phyloP scores from a whole-genome alignment of 2,329 filamentous ascomycete species.

The Lasiodiplodia sp. region DNA sequence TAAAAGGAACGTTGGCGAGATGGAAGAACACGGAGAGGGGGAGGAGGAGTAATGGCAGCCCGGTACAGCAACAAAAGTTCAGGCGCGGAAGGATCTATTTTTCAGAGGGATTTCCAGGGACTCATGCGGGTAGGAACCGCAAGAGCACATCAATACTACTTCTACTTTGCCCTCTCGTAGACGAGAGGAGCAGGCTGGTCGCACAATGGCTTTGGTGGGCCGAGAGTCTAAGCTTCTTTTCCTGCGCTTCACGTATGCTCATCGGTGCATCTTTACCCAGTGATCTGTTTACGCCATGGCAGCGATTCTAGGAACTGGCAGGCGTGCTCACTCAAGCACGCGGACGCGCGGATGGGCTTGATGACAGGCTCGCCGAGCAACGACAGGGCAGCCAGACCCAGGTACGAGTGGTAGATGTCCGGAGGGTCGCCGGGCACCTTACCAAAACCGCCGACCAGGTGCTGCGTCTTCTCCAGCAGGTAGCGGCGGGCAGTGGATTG shows the following conservation, averaged over 20 bases:
- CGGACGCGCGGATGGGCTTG: constrained; percentile 73
- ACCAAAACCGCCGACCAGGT: constrained; percentile 68
- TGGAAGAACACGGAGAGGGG: constrained; percentile 25
- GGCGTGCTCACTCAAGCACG: constrained; percentile 75
- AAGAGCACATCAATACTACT: constrained; percentile 19
- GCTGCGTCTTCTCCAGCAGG: constrained; percentile 84
- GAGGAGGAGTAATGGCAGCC: background rate
- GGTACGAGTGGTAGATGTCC: constrained; percentile 87
- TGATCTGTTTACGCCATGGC: constrained; percentile 45
- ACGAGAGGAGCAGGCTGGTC: background rate
- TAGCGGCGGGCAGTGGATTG: constrained; percentile 72
- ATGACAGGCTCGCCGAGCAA: constrained; percentile 75
- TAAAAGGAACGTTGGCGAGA: constrained; percentile 49
- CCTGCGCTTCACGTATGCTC: constrained; percentile 1
- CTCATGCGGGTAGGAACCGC: background rate
- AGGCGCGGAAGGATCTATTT: constrained; percentile 7
- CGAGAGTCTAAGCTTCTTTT: background rate
- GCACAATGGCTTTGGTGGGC: constrained; percentile 5
- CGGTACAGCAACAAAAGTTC: background rate
- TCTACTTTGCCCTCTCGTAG: constrained; percentile 14
- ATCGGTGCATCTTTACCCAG: constrained; percentile 27
- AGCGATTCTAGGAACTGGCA: constrained; percentile 47
- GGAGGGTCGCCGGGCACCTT: constrained; percentile 56
- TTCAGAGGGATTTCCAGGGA: background rate
- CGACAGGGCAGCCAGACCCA: constrained; percentile 82